Base-by-base conservation (phyloP, 1,284 basidiomycete species). In the Stereum hirsutum region DNA sequence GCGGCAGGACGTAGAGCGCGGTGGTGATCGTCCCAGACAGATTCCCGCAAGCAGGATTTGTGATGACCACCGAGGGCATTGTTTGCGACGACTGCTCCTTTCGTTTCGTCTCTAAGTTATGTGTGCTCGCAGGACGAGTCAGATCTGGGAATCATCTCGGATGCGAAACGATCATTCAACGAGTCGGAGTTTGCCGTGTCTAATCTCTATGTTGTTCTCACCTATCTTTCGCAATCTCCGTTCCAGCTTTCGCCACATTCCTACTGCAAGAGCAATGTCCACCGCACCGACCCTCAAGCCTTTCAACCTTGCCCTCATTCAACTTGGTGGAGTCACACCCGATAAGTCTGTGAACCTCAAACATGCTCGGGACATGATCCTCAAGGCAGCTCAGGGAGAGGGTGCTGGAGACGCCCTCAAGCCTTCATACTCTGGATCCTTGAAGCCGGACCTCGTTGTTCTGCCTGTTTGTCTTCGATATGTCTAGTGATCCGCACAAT, bases 221-320 rank as follows among this genome's bases (percentile, higher is more conserved):
- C 37, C 24, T 26, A 24, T 21, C 37, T 39, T n/a, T n/a, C n/a
- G n/a, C n/a, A n/a, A n/a, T n/a, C n/a, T n/a, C n/a, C n/a, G n/a
- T n/a, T n/a, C n/a, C n/a, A n/a, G n/a, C n/a, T n/a, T n/a, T n/a
- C n/a, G n/a, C n/a, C n/a, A n/a, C n/a, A n/a, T n/a, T n/a, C n/a
- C n/a, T n/a, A n/a, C n/a, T n/a, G n/a, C n/a, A n/a, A n/a, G n/a
- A n/a, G n/a, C n/a, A n/a, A n/a, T n/a, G 10, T 35, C 44, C 4
- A 32, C 54, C 12, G 45, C 59, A 1, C 72, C 74, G 2, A 41
- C 57, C 1, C 70, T 88, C 60, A 81, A 77, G 53, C 73, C 80
- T 3, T 95, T 96, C 64, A 83, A 72, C 21, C 73, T 97, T 44
- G 89, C 91, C 0, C 71, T 96, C 41, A 77, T 95, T 44, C 93